These are phyloP conservation scores for Lentinula edodes DNA, from an alignment of 768 basidiomycete species.

Conservation along the genomic window DNA sequence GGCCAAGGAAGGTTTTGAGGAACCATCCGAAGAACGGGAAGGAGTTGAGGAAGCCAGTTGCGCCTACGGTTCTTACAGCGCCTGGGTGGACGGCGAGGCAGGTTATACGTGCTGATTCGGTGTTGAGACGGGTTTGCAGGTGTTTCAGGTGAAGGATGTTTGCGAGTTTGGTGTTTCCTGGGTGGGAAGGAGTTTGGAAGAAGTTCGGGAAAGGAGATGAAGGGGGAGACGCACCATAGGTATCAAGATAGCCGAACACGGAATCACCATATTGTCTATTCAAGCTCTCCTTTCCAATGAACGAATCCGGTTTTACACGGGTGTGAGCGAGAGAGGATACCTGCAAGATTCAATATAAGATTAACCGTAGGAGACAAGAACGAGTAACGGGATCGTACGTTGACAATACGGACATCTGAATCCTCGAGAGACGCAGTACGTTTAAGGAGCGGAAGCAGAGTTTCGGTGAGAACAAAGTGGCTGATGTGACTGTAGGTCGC, in stretches of 20 bases:
- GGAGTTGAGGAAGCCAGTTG: background rate
- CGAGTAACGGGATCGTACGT: conserved; percentile 30
- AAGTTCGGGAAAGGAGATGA: background rate
- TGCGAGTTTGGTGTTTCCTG: conserved; percentile 13
- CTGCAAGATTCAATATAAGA: background rate
- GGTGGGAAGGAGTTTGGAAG: background rate
- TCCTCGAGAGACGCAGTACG: conserved; percentile 39
- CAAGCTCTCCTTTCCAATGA: conserved; percentile 9
- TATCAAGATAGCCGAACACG: background rate
- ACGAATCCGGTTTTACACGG: background rate
- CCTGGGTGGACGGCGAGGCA: conserved; percentile 25
- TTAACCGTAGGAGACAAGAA: no score
- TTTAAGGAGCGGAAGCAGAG: conserved; percentile 46
- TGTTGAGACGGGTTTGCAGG: conserved; percentile 33
- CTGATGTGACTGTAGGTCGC: conserved; percentile 35
- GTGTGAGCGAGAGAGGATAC: conserved; percentile 9
- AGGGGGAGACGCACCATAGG: conserved; percentile 8
- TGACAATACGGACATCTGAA: conserved; percentile 58
- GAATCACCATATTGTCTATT: conserved; percentile 9
- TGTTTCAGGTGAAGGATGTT: conserved; percentile 28
- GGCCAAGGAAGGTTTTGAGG: conserved; percentile 14
- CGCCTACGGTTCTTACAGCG: conserved; percentile 17
- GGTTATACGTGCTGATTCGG: conserved; percentile 18
- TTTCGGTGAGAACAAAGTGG: conserved; percentile 49
- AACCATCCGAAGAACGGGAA: conserved; percentile 12